Base-by-base conservation (phyloP, 129 eudicot genomes). In the Chrysanthemum seticuspe region DNA sequence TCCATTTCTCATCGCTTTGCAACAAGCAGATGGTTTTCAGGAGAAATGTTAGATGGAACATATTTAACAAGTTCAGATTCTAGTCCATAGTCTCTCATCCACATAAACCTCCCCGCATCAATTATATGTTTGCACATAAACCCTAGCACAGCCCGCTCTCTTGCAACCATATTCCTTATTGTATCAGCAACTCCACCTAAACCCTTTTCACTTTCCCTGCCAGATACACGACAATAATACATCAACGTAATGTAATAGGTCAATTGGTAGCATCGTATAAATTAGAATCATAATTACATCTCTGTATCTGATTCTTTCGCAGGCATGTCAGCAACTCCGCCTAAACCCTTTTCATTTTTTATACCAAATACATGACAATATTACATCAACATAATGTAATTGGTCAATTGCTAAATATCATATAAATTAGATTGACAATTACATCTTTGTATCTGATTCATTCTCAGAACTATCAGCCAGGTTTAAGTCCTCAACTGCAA, bases 91-190 rank as follows among this genome's bases (percentile, higher is more conserved):
- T 87, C 83, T 86, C 73, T 86, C 47, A 89, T 49, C 98, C 96
- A 93, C 83, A 84, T 81, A 50, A 84, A 85, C 79, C 98, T 87
- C 47, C 92, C 96, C 54, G 76, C 72, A 79, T 93, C 98, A 25
- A 93, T 93, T 51, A 93, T 87, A 79, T 93, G 97, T 82, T 93
- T 93, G 90, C 98, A 93, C 96, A 89, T 93, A 76, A 81, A 93
- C 29, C 98, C 98, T 60, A 93, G 3, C 36, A 80, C 78, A 2
- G 89, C 98, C 52, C 98, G 82, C 66, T 92, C 96, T 52, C 45
- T 67, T 2, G 84, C 78, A 62, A 75, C 74, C 92, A 85, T 85
- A 56, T 85, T 85, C 81, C 77, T 85, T 65, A 82, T 60, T 23
- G 81, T 64, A 13, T 85, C 85, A 16, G 56, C 91, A 16, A 60